These are phyloP conservation scores for Phaffia australis DNA, from an alignment of 768 basidiomycete species.

Conservation along the genomic window DNA sequence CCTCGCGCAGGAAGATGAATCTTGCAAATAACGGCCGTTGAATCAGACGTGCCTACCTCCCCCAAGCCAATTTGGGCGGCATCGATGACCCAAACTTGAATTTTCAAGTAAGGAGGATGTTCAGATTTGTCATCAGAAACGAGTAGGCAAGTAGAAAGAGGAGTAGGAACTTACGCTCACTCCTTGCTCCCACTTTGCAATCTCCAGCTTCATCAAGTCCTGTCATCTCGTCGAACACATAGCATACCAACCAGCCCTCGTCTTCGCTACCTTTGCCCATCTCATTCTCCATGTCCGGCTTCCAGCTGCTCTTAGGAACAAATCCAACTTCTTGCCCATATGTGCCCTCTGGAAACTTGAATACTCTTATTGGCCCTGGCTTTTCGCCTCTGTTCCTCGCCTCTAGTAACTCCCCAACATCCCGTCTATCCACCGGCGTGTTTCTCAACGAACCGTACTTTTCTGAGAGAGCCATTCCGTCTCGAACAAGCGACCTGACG, in stretches of 20 bases:
- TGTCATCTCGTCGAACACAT: conserved; percentile 39
- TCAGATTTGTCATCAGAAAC: background rate
- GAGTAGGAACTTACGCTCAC: conserved; percentile 30
- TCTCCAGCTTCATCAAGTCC: conserved; percentile 33
- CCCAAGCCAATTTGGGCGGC: conserved; percentile 34
- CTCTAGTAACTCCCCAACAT: conserved; percentile 32
- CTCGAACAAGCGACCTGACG: conserved; percentile 31
- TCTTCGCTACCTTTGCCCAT: conserved; percentile 31
- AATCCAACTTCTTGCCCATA: conserved; percentile 40
- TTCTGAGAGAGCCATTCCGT: conserved; percentile 31
- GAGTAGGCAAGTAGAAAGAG: background rate
- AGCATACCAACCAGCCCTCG: conserved; percentile 39
- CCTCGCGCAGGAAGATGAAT: conserved; percentile 35
- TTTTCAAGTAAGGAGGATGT: background rate
- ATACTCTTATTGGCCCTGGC: conserved; percentile 35
- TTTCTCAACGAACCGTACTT: conserved; percentile 23
- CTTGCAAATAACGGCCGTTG: conserved; percentile 31
- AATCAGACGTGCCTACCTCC: conserved; percentile 23
- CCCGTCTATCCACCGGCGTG: conserved; percentile 33
- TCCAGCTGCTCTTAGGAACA: conserved; percentile 31
- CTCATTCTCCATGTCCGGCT: background rate
- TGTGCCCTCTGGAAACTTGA: conserved; percentile 34
- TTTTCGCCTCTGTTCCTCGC: conserved; percentile 29
- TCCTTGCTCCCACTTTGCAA: conserved; percentile 30
- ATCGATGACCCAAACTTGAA: conserved; percentile 39